A percentile compares a stretch with the other conserved stretches of the same genome.
phyloP scores from a whole-genome alignment of 2,329 filamentous ascomycete genomes.

The Monosporascus sp. region DNA sequence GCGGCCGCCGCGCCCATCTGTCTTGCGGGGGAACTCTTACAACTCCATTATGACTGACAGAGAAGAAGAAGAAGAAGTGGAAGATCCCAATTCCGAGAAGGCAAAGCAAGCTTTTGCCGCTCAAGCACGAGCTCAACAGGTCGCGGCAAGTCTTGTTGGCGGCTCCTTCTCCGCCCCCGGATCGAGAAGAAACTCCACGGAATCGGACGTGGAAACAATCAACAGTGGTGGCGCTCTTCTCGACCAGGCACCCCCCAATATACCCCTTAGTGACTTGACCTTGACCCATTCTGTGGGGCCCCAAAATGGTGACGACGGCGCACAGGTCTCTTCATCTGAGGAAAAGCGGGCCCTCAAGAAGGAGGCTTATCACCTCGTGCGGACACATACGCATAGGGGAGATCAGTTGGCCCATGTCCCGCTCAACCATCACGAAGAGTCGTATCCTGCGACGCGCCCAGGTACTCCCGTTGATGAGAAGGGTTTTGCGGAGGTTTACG shows the following conservation, averaged over 20 bases:
- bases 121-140: slow-evolving; percentile 36
- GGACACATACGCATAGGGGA: slow-evolving; percentile 32
- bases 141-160: slow-evolving; percentile 35
- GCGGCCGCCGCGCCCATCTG: slow-evolving; percentile 34
- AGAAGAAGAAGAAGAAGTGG: slow-evolving; percentile 21
- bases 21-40: slow-evolving; percentile 38
- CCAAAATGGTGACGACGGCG: slow-evolving; percentile 6
- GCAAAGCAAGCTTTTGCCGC: slow-evolving; percentile 35
- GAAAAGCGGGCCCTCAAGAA: slow-evolving; percentile 25
- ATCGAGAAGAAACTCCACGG: slow-evolving; percentile 31
- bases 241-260: slow-evolving; percentile 16
- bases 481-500: slow-evolving; percentile 33
- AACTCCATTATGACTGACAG: slow-evolving; percentile 29
- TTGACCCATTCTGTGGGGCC: slow-evolving; percentile 9
- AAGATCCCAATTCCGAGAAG: slow-evolving; percentile 20
- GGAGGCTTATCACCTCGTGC: slow-evolving; percentile 39
- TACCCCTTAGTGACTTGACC: slow-evolving; percentile 29
- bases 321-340: slow-evolving; percentile 12
- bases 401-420: slow-evolving; percentile 13
- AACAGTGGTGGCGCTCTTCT: slow-evolving; percentile 23
- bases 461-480: slow-evolving; percentile 30
- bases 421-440: slow-evolving; percentile 3
- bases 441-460: slow-evolving; percentile 7
- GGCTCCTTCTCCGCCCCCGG: slow-evolving; percentile 30
- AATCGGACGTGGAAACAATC: slow-evolving; percentile 29